phyloP scores from a whole-genome alignment of 2,329 filamentous ascomycete genomes.

The Pestalotiopsis sp. region DNA sequence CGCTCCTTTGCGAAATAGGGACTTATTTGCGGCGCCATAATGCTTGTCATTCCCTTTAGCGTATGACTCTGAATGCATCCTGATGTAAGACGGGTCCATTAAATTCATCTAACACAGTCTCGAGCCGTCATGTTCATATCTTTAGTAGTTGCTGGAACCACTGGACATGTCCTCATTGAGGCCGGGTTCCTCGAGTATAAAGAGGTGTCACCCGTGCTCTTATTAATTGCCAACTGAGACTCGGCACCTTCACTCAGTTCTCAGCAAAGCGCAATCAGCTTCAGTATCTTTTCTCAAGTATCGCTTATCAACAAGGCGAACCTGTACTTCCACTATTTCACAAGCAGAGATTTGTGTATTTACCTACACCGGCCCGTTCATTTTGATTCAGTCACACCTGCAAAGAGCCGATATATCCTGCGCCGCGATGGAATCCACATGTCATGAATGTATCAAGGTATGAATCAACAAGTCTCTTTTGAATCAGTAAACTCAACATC shows the following conservation, averaged over 20 bases:
- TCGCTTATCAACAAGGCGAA: not conserved
- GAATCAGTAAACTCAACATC: not conserved
- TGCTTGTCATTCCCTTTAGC: not conserved
- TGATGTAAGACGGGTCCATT: too few relatives aligned
- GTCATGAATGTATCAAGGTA: constrained; percentile 5
- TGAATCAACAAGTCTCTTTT: not conserved
- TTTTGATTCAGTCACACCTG: not conserved
- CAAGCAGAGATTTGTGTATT: not conserved
- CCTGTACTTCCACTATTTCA: not conserved
- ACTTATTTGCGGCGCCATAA: not conserved
- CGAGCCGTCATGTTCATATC: too few relatives aligned
- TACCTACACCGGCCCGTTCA: not conserved
- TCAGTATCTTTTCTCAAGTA: not conserved
- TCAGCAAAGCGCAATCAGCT: too few relatives aligned
- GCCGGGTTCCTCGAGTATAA: too few relatives aligned
- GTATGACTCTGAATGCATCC: not conserved
- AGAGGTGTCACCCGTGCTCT: too few relatives aligned
- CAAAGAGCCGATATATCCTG: not conserved
- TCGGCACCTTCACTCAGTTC: too few relatives aligned
- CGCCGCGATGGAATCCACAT: not conserved
- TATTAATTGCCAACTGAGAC: too few relatives aligned
- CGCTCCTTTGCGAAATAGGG: not conserved
- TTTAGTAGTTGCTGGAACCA: too few relatives aligned
- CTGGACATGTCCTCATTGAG: too few relatives aligned
- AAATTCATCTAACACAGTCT: too few relatives aligned